A percentile compares a stretch with the other conserved stretches of the same genome.
phyloP scores from a whole-genome alignment of 495 filamentous ascomycete genomes.

The Barbatosphaeria neglecta region DNA sequence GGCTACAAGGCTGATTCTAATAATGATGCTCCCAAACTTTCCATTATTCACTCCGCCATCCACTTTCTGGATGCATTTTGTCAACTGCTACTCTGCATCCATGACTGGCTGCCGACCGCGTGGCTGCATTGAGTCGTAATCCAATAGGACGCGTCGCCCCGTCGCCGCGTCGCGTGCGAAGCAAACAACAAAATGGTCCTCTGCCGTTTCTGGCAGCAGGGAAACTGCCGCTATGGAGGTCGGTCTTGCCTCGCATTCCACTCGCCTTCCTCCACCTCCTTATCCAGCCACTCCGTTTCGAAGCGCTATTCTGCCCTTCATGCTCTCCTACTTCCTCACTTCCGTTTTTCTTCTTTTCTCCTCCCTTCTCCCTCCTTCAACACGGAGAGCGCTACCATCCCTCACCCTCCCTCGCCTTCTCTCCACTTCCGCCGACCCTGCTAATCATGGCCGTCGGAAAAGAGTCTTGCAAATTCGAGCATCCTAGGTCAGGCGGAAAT shows the following conservation, averaged over 20 bases:
- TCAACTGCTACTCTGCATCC: too few species aligned
- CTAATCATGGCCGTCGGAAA: neutral
- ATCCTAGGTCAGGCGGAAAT: too few species aligned
- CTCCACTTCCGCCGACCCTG: neutral
- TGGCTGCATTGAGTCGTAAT: neutral
- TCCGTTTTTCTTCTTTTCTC: neutral
- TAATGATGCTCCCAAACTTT: too few species aligned
- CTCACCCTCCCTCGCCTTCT: neutral
- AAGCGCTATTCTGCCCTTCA: neutral
- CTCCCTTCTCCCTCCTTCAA: neutral
- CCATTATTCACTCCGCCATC: too few species aligned
- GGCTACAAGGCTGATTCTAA: neutral
- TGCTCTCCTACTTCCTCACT: neutral
- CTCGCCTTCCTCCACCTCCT: slow-evolving; percentile 1
- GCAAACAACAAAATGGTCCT: slow-evolving; percentile 39
- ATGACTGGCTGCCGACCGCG: too few species aligned
- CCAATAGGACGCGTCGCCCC: too few species aligned
- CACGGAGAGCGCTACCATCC: neutral
- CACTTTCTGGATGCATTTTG: too few species aligned
- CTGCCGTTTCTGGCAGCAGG: slow-evolving; percentile 63
- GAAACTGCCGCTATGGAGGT: slow-evolving; percentile 62
- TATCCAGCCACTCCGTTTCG: neutral
- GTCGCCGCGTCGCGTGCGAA: neutral
- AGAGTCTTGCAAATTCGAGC: slow-evolving; percentile 36
- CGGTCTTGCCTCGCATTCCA: slow-evolving; percentile 6